phyloP scores from a whole-genome alignment of 768 basidiomycete genomes.

The Russula abietina region DNA sequence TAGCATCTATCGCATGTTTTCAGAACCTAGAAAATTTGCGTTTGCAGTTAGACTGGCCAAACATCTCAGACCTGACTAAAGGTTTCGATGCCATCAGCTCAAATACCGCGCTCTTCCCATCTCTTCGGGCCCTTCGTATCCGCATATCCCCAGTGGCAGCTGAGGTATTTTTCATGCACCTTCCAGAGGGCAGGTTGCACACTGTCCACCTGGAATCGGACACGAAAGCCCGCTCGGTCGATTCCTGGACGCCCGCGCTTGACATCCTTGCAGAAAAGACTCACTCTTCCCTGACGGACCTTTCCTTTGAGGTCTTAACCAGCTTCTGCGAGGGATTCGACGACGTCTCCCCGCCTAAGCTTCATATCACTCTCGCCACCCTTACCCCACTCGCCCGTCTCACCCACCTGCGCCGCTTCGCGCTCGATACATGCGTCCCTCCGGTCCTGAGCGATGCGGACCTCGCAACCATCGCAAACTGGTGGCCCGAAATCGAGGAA shows the following conservation, averaged over 20 bases:
- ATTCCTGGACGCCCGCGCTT: constrained; percentile 23
- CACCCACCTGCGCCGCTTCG: constrained; percentile 27
- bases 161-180: constrained; percentile 17
- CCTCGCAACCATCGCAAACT: constrained; percentile 26
- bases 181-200: constrained; percentile 13
- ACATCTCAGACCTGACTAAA: constrained; percentile 13
- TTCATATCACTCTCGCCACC: constrained; percentile 27
- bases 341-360: constrained; percentile 21
- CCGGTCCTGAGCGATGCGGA: constrained; percentile 29
- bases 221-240: constrained; percentile 23
- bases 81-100: constrained; percentile 1
- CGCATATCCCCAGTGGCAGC: constrained; percentile 18
- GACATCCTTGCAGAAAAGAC: constrained; percentile 19
- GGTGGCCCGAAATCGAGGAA: constrained; percentile 31
- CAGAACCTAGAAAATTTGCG: constrained; percentile 22
- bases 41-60: constrained; percentile 21
- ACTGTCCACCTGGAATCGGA: constrained; percentile 24
- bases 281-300: constrained; percentile 14
- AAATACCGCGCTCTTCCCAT: constrained; percentile 16
- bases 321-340: constrained; percentile 25
- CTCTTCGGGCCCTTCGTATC: constrained; percentile 20
- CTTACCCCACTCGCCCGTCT: constrained; percentile 29
- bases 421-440: constrained; percentile 27
- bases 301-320: constrained; percentile 22
- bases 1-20: constrained; percentile 20